Conservation (phyloP, 2,329 filamentous ascomycete genomes). For the Macrophomina tecta region DNA sequence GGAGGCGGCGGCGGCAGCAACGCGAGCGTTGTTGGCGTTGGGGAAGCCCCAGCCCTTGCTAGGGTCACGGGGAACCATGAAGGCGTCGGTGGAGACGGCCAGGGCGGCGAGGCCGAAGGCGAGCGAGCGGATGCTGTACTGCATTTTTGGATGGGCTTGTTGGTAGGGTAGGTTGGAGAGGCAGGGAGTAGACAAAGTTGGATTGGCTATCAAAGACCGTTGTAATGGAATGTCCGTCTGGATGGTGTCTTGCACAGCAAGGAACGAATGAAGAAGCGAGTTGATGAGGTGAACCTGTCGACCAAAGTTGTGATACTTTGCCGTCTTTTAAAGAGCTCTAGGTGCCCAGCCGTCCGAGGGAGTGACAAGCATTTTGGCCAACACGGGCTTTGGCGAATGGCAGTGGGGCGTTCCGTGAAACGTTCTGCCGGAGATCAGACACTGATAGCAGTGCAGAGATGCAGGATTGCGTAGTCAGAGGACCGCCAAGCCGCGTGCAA, state of each 20-base stretch:
- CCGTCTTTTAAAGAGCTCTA: slow-evolving; percentile 6
- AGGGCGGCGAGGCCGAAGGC: slow-evolving; percentile 19
- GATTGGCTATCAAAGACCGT: slow-evolving; percentile 23
- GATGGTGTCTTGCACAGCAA: slow-evolving; percentile 27
- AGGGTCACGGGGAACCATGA: slow-evolving; percentile 25
- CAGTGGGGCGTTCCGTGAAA: slow-evolving; percentile 14
- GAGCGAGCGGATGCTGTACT: slow-evolving; percentile 26
- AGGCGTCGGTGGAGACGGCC: slow-evolving; percentile 21
- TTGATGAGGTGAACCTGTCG: slow-evolving; percentile 26
- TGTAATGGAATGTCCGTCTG: slow-evolving; percentile 4
- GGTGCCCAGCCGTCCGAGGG: neutral
- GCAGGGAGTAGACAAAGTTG: slow-evolving; percentile 15
- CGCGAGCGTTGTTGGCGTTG: slow-evolving; percentile 7
- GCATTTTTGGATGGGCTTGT: slow-evolving; percentile 17
- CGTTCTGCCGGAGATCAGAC: slow-evolving; percentile 11
- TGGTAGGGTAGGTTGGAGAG: neutral
- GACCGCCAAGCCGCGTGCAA: neutral
- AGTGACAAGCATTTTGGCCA: slow-evolving; percentile 2
- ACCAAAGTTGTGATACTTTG: neutral
- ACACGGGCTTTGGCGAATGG: slow-evolving; percentile 5
- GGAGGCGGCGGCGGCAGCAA: neutral
- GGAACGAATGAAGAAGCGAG: slow-evolving; percentile 18
- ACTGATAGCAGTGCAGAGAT: neutral
- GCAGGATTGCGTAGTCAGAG: slow-evolving; percentile 9
- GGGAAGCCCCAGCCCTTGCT: slow-evolving; percentile 12